Conservation (phyloP, 176 grass and related monocot genomes). For the Rhynchospora pubera region DNA sequence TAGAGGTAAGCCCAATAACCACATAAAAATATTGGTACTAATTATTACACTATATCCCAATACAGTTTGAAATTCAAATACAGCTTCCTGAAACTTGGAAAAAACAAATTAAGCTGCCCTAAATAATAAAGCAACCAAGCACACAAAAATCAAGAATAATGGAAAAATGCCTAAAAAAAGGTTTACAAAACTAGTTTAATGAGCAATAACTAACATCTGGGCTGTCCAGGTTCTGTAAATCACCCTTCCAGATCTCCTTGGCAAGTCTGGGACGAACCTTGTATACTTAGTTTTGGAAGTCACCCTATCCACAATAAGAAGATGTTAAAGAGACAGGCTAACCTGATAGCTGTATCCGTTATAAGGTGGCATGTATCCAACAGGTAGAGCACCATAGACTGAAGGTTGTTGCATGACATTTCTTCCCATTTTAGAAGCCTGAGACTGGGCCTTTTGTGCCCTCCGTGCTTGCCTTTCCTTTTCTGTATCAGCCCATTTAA, state of each 20-base stretch:
- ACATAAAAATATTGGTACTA: not conserved
- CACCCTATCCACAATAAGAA: not conserved
- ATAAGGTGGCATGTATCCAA: slow-evolving; percentile 91
- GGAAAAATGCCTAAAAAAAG: not conserved
- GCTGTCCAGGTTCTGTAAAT: not conserved
- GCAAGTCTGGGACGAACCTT: not conserved
- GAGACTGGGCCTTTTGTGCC: slow-evolving; percentile 87
- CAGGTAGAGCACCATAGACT: slow-evolving; percentile 80
- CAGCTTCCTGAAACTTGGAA: not conserved
- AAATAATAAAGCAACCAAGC: not conserved
- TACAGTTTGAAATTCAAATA: not conserved
- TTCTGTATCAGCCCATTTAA: slow-evolving; percentile 99
- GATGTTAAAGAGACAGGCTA: slow-evolving; percentile 19
- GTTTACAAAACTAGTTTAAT: not conserved
- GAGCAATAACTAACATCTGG: not conserved
- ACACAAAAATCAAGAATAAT: not conserved
- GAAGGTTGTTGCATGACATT: slow-evolving; percentile 69
- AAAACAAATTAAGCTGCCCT: not conserved
- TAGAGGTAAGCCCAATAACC: not conserved
- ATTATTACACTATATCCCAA: not conserved
- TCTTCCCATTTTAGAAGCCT: slow-evolving; percentile 41
- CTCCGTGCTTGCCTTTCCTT: slow-evolving; percentile 94
- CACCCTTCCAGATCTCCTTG: not conserved
- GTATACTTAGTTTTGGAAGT: not conserved
- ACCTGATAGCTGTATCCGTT: slow-evolving; percentile 97